A percentile compares a stretch with the other conserved stretches of the same genome.
phyloP scores from a whole-genome alignment of 1,139 yeast species.

The Sugiyamaella paludigena region DNA sequence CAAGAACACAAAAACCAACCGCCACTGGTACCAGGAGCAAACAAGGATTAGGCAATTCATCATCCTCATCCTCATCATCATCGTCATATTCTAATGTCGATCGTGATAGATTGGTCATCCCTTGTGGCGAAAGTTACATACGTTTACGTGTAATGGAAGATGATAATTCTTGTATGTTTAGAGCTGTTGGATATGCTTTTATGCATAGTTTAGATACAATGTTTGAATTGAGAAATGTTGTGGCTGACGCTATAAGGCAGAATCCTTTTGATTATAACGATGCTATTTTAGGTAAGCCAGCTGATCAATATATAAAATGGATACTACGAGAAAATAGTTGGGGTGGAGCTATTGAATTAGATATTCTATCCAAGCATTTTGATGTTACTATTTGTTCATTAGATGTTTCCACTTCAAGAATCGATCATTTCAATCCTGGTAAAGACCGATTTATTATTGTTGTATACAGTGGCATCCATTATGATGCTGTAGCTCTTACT shows the following conservation, averaged over 20 bases:
- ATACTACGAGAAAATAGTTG: conserved; percentile 60
- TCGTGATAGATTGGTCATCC: conserved; percentile 17
- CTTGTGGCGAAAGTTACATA: conserved; percentile 33
- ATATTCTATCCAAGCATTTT: conserved; percentile 58
- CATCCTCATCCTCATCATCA: neutral
- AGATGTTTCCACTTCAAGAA: conserved; percentile 63
- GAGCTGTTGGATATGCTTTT: conserved; percentile 60
- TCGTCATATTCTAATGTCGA: neutral
- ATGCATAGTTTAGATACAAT: conserved; percentile 44
- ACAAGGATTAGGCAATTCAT: neutral
- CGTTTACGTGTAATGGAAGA: conserved; percentile 65
- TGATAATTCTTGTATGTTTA: conserved; percentile 78
- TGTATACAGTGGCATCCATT: conserved; percentile 73
- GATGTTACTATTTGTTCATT: conserved; percentile 57
- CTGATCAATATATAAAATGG: conserved; percentile 58
- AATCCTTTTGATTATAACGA: conserved; percentile 53
- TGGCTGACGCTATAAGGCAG: conserved; percentile 45
- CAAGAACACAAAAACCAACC: too few relatives aligned
- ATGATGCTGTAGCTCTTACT: conserved; percentile 58
- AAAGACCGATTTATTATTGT: conserved; percentile 49
- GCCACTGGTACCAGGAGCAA: neutral
- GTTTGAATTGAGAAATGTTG: conserved; percentile 47
- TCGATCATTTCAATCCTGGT: conserved; percentile 55
- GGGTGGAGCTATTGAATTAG: conserved; percentile 87
- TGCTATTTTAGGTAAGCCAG: conserved; percentile 56